phyloP scores from a whole-genome alignment of 2,329 filamentous ascomycete genomes.

The Fusarium devonianum region DNA sequence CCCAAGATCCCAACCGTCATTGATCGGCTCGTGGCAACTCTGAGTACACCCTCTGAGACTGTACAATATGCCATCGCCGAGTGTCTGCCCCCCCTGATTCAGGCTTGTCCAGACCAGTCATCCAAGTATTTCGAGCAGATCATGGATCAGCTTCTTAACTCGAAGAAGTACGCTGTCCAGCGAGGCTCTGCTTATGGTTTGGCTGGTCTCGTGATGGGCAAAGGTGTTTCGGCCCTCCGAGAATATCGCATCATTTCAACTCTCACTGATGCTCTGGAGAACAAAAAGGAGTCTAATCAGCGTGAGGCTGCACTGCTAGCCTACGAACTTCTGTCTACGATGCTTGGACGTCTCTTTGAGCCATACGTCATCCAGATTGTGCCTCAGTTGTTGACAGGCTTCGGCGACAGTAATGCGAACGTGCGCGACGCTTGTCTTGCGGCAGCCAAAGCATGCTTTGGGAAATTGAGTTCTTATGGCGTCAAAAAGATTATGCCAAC shows the following conservation, averaged over 20 bases:
- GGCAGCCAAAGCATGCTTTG: slow-evolving; percentile 92
- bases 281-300: slow-evolving; percentile 91
- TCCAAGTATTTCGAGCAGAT: slow-evolving; percentile 82
- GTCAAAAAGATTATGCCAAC: slow-evolving; percentile 95
- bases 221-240: slow-evolving; percentile 80
- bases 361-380: slow-evolving; percentile 97
- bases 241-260: slow-evolving; percentile 87
- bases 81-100: slow-evolving; percentile 90
- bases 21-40: slow-evolving; percentile 81
- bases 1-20: slow-evolving; percentile 87
- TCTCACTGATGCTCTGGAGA: slow-evolving; percentile 83
- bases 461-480: slow-evolving; percentile 90
- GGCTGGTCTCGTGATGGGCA: slow-evolving; percentile 87
- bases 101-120: slow-evolving; percentile 78
- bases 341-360: slow-evolving; percentile 90
- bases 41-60: slow-evolving; percentile 94
- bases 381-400: slow-evolving; percentile 85
- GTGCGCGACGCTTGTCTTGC: slow-evolving; percentile 93
- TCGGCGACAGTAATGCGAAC: slow-evolving; percentile 86
- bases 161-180: slow-evolving; percentile 91
- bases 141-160: slow-evolving; percentile 80
- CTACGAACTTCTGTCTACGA: slow-evolving; percentile 86
- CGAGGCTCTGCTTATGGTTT: slow-evolving; percentile 95
- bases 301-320: slow-evolving; percentile 88
- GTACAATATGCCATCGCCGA: slow-evolving; percentile 97